Evolutionary conservation across 1,284 basidiomycete species (phyloP), one percentile per base, ranked within the genome.

Genomic region (Irpex rosettiformis): DNA sequence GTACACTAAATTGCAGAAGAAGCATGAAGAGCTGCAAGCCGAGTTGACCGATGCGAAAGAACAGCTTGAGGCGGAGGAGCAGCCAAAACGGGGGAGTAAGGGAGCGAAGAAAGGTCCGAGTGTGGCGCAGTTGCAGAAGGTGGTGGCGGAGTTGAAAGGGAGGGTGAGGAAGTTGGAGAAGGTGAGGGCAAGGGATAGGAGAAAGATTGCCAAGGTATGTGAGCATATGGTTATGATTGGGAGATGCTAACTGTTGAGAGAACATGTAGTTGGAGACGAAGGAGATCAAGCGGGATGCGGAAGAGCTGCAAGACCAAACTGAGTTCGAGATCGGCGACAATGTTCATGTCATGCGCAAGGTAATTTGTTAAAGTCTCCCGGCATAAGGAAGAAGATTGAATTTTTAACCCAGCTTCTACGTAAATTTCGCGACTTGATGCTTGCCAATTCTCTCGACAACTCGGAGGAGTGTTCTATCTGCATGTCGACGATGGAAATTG

Each of bases 401-500:
- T 40, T 27, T 22, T 56, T 49, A 48, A 18, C 42, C 4, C 54
- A 83, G 81, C 70, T 82, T 29, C 66, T 83, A 52, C 73, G 76
- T 27, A 62, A 61, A 13, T 76, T 81, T 61, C 69, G 72, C 24
- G 74, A 77, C 48, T 65, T 77, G 56, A 75, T 82, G 66, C 58
- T 70, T 6, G 69, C 71, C 25, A 74, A 71, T 10, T 74, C 77
- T 3, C 66, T 82, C 25, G 76, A 69, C 4, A 76, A 76, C n/a
- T 69, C 64, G 0, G 79, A 82, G 58, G 70, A 75, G 43, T 82
- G 81, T 57, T 63, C 70, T 11, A 67, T 82, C n/a, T 83, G 81
- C 60, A 61, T 73, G 55, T 75, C 78, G 11, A 52, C 58, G 1
- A 66, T 82, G 60, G 55, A 66, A 52, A 61, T 73, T n/a, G 70